Percentiles rank a stretch among this genome's conserved stretches.
Evolutionary conservation across 1,139 yeast species (phyloP).

Genomic region (Candida freyschussii): DNA sequence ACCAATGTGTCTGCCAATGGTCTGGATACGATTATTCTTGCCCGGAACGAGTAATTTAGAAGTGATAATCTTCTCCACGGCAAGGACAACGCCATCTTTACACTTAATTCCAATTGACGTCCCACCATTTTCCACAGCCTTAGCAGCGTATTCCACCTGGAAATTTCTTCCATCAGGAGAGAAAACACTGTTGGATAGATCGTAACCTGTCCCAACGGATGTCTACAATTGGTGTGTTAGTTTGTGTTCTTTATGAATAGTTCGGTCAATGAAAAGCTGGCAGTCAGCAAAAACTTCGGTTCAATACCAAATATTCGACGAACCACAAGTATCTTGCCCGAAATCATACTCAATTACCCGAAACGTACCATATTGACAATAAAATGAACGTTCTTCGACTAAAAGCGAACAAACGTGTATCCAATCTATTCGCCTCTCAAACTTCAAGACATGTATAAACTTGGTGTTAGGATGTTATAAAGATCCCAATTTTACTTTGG

Average conservation of each 20-base stretch:
- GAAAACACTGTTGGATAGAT: constrained; percentile 88
- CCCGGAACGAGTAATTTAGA: constrained; percentile 89
- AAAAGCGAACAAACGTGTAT: neutral
- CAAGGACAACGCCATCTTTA: constrained; percentile 89
- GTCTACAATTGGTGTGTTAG: constrained; percentile 38
- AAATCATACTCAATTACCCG: neutral
- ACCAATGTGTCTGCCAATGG: constrained; percentile 90
- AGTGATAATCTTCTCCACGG: constrained; percentile 87
- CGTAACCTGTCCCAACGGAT: constrained; percentile 96
- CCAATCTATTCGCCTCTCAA: constrained; percentile 1
- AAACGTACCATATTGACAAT: too few species aligned
- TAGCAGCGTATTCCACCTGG: constrained; percentile 96
- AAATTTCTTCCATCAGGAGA: constrained; percentile 92
- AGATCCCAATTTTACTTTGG: too few species aligned
- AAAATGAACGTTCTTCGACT: too few species aligned
- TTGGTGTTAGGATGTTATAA: neutral
- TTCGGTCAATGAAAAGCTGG: neutral
- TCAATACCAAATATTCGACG: neutral
- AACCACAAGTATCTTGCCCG: neutral
- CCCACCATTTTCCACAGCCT: constrained; percentile 97
- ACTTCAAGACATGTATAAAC: neutral
- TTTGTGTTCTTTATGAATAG: neutral
- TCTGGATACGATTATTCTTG: constrained; percentile 83
- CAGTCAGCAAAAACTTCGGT: neutral
- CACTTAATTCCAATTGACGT: constrained; percentile 92